phyloP scores from a whole-genome alignment of 148 eudicot genomes.

The Simmondsia chinensis region DNA sequence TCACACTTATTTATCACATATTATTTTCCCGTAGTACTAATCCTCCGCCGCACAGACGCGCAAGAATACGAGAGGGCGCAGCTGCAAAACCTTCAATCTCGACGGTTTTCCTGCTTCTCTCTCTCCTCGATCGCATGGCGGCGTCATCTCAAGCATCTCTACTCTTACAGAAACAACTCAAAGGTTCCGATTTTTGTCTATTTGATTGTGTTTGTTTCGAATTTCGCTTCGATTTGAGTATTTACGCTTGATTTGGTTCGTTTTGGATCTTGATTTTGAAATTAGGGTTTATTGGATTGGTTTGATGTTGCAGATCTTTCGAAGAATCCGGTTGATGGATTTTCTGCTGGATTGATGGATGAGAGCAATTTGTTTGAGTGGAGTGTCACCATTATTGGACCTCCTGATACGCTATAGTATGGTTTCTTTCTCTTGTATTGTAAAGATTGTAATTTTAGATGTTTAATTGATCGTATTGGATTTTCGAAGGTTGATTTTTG shows the following conservation, averaged over 20 bases:
- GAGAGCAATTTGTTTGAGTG: slow-evolving; percentile 53
- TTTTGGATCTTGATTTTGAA: not conserved
- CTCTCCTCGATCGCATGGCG: slow-evolving; percentile 25
- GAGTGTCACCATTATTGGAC: slow-evolving; percentile 57
- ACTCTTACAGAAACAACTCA: slow-evolving; percentile 68
- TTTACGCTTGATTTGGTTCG: not conserved
- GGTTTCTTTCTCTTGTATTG: slow-evolving; percentile 1
- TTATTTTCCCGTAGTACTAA: too few relatives aligned
- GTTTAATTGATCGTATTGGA: not conserved
- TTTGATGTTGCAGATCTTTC: slow-evolving; percentile 34
- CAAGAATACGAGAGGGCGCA: too few relatives aligned
- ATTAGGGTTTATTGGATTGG: not conserved
- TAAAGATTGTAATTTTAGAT: slow-evolving; percentile 6
- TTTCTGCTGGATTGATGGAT: slow-evolving; percentile 53
- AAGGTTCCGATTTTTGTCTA: slow-evolving; percentile 28
- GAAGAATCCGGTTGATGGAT: slow-evolving; percentile 58
- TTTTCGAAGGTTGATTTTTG: slow-evolving; percentile 7
- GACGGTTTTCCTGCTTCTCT: slow-evolving; percentile 3
- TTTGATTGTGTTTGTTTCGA: slow-evolving; percentile 1
- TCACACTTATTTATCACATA: too few relatives aligned
- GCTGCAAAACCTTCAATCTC: too few relatives aligned
- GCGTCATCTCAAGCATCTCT: slow-evolving; percentile 67
- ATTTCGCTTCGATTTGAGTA: not conserved
- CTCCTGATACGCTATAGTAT: slow-evolving; percentile 53
- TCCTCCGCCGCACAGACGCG: too few relatives aligned